These are phyloP conservation scores for Ormosia emarginata DNA, from an alignment of 306 rosid species.

Conservation along the genomic window DNA sequence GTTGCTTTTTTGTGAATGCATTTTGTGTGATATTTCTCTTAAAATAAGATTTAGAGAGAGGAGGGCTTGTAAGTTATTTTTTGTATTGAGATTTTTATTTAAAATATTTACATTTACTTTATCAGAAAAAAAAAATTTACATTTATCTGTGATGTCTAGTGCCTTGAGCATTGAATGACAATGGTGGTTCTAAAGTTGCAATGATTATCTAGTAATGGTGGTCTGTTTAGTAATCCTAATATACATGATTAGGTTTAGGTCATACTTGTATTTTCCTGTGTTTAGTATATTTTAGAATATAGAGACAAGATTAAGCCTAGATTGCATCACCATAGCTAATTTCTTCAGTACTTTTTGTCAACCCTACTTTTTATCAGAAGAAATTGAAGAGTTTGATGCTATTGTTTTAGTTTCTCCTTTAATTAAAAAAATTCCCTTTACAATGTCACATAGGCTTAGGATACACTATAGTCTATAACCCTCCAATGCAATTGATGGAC, in stretches of 20 bases:
- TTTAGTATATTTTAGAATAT: not conserved
- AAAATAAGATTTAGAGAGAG: not conserved
- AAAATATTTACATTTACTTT: not conserved
- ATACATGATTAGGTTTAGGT: not conserved
- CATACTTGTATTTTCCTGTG: not conserved
- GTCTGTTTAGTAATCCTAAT: not conserved
- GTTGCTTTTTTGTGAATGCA: not conserved
- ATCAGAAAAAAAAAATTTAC: not conserved
- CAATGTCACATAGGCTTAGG: not conserved
- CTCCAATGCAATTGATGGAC: not conserved
- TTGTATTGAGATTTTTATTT: not conserved
- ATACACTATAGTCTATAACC: not conserved
- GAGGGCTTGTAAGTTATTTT: not conserved
- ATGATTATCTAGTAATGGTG: not conserved
- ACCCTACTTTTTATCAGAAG: not conserved
- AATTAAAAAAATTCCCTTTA: not conserved
- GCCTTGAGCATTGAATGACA: not conserved
- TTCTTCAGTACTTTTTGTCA: not conserved
- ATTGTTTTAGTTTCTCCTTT: not conserved
- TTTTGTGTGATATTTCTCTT: not conserved
- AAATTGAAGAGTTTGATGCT: not conserved
- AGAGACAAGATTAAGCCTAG: not conserved
- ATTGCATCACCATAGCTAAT: not conserved
- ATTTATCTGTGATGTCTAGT: not conserved
- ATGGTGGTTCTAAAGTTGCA: not conserved